Evolutionary conservation across 2,329 filamentous ascomycete genomes (phyloP).

Genomic region (Trichoderma guizhouense): DNA sequence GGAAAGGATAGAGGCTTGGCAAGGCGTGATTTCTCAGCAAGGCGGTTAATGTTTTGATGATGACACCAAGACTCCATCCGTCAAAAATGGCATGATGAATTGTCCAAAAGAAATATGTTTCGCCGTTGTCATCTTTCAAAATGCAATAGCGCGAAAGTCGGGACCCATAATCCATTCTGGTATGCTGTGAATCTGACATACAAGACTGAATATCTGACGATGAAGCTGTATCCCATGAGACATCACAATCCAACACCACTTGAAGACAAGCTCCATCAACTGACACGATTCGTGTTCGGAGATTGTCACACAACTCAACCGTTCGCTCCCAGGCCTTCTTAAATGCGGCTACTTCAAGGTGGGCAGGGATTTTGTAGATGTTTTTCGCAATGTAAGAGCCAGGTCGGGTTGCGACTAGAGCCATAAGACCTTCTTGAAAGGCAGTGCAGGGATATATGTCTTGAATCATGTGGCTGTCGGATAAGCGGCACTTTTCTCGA

Average conservation of each 20-base stretch:
- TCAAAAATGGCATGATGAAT: constrained; percentile 10
- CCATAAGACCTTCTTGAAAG: constrained; percentile 39
- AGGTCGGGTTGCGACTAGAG: constrained; percentile 22
- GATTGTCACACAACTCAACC: constrained; percentile 18
- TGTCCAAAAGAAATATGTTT: constrained; percentile 1
- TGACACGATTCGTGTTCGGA: constrained; percentile 23
- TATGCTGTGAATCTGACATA: neutral
- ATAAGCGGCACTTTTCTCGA: neutral
- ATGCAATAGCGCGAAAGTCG: neutral
- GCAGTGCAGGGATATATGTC: constrained; percentile 38
- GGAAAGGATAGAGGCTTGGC: neutral
- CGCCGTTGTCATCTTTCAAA: neutral
- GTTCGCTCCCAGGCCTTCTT: constrained; percentile 21
- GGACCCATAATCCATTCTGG: neutral
- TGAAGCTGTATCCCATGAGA: neutral
- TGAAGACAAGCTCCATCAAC: constrained; percentile 16
- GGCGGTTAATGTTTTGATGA: neutral
- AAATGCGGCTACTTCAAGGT: constrained; percentile 17
- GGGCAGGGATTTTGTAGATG: constrained; percentile 13
- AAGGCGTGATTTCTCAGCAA: neutral
- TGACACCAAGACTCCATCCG: neutral
- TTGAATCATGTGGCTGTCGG: neutral
- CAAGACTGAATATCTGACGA: neutral
- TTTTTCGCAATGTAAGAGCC: constrained; percentile 24
- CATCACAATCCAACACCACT: constrained; percentile 19